Percentiles rank a stretch among this genome's conserved stretches.
Evolutionary conservation across 192 early-diverging fungal genomes (phyloP).

Genomic region (Coemansia sp.): DNA sequence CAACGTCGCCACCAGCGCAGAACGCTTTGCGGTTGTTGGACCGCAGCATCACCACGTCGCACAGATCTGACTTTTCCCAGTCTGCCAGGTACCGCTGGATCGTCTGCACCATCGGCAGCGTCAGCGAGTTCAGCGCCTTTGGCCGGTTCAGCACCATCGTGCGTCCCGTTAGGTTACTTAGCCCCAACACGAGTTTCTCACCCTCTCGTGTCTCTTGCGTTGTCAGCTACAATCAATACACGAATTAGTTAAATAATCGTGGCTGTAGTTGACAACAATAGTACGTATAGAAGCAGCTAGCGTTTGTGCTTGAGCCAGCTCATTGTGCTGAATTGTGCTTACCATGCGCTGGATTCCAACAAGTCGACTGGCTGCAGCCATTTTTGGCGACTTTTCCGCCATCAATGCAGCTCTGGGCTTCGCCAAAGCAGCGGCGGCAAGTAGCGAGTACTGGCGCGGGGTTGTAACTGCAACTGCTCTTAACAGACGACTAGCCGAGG

Average conservation of each 20-base stretch:
- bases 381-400: constrained; percentile 1
- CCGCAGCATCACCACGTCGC: constrained; percentile 85
- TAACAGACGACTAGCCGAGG: neutral
- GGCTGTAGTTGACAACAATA: too few relatives aligned
- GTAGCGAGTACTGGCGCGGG: neutral
- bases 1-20: constrained; percentile 89
- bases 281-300: too few relatives aligned
- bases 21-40: constrained; percentile 74
- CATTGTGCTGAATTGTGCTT: neutral
- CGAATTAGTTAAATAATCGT: too few relatives aligned
- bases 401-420: neutral
- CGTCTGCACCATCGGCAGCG: constrained; percentile 76
- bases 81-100: constrained; percentile 81
- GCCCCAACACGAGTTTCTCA: constrained; percentile 37
- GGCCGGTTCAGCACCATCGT: constrained; percentile 78
- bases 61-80: constrained; percentile 84
- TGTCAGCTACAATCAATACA: constrained; percentile 17
- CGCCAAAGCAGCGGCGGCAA: neutral
- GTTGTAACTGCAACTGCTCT: neutral
- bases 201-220: constrained; percentile 19
- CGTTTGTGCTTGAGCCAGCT: too few relatives aligned
- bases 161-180: constrained; percentile 52
- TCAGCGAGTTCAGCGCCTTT: constrained; percentile 81
- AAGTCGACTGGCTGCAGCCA: constrained; percentile 1
- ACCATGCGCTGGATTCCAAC: constrained; percentile 12